Base-by-base conservation (phyloP, 345 rosid genomes). In the Moringa oleifera region DNA sequence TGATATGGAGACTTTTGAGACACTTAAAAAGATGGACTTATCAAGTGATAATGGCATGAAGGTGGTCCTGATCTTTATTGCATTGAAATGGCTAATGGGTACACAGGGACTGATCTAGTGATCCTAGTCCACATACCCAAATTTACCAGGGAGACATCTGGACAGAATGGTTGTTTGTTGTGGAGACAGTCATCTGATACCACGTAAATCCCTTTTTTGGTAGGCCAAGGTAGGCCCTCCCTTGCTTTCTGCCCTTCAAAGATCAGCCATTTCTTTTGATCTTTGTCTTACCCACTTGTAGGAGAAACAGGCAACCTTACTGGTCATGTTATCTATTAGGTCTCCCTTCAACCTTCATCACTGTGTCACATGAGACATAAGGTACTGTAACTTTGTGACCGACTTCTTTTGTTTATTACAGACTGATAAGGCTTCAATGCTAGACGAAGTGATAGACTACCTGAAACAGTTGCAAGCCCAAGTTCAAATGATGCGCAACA, bases 361-460 rank as follows among this genome's bases (percentile, higher is more conserved):
- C 5, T 8, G 33, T 28, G 33, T 8, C 5, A 28, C 33, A 8
- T 28, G 8, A 8, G 3, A 2, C 8, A 8, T 28, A 3, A 28
- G 33, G 33, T 8, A 28, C n/a, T 28, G 33, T 28, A 28, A 28
- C n/a, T n/a, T 28, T 2, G 33, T 28, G 33, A 28, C 33, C 33
- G 33, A 28, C n/a, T n/a, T n/a, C n/a, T n/a, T n/a, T n/a, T 55
- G 53, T 55, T 49, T 7, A 9, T 47, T 53, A 20, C 83, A 94
- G 99, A 88, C 97, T 33, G 99, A 94, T 68, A 94, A 94, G 62
- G 99, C 99, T 18, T 94, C 99, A 0, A 91, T 94, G 88, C 81
- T 94, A 21, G 99, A 90, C 66, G 99, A 94, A 75, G 99, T 90
- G 69, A 94, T 94, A 20, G 99, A 94, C 41, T 90, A 94, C 68